Evolutionary conservation across 78 protist species (phyloP).

Genomic region (Tieghemostelium lacteum): DNA sequence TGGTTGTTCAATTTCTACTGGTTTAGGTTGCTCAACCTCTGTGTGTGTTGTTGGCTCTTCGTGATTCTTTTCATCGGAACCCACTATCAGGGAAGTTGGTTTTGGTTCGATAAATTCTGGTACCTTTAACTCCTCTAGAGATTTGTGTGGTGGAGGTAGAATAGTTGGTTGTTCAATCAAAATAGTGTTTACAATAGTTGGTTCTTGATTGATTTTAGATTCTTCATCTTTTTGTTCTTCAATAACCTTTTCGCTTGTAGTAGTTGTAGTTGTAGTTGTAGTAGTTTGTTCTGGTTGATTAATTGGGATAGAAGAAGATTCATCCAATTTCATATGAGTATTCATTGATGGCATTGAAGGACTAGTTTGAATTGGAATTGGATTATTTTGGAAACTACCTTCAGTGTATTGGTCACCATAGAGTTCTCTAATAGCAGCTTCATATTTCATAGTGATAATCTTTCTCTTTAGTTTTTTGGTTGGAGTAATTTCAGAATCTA

Average conservation of each 20-base stretch:
- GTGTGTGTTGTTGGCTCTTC: constrained; percentile 1
- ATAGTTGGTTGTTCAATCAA: too few species aligned
- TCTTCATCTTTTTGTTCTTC: not conserved
- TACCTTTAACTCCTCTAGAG: too few species aligned
- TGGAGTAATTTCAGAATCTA: constrained; percentile 83
- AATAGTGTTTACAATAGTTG: too few species aligned
- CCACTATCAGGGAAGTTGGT: too few species aligned
- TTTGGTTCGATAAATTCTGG: too few species aligned
- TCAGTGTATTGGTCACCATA: constrained; percentile 80
- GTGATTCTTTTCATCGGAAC: too few species aligned
- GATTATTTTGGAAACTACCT: constrained; percentile 11
- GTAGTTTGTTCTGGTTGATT: not conserved
- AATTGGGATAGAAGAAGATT: too few species aligned
- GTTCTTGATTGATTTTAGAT: not conserved
- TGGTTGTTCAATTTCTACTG: not conserved
- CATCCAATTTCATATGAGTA: too few species aligned
- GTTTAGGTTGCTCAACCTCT: not conserved
- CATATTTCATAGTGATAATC: constrained; percentile 64
- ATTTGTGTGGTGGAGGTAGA: too few species aligned
- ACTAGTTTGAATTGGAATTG: not conserved
- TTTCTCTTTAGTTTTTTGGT: constrained; percentile 88
- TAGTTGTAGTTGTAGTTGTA: not conserved
- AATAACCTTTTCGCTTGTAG: not conserved
- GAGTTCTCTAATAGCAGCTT: constrained; percentile 58
- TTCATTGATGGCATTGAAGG: not conserved